phyloP scores from a whole-genome alignment of 257 asterid genomes.

The Buddleja alternifolia region DNA sequence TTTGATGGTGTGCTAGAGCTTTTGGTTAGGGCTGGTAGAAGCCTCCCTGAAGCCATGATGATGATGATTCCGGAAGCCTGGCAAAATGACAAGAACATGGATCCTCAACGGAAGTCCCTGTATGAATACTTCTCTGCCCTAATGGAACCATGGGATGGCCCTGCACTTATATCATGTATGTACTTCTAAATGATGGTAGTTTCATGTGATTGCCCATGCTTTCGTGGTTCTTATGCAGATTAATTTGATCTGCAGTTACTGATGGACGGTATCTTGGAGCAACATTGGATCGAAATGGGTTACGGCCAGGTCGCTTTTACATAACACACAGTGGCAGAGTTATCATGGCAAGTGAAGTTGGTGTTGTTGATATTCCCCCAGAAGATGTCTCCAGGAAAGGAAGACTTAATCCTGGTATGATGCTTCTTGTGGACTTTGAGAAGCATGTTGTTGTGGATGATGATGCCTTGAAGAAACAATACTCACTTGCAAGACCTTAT shows the following conservation, averaged over 20 bases:
- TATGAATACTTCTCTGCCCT: slow-evolving; percentile 94
- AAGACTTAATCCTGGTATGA: slow-evolving; percentile 99
- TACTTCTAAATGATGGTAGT: slow-evolving; percentile 14
- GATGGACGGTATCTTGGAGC: slow-evolving; percentile 99
- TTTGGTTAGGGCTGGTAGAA: slow-evolving; percentile 96
- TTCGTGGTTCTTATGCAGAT: slow-evolving; percentile 30
- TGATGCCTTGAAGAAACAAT: slow-evolving; percentile 95
- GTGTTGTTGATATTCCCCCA: slow-evolving; percentile 97
- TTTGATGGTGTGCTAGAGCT: slow-evolving; percentile 99
- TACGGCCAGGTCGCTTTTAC: slow-evolving; percentile 98
- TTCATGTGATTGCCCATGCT: slow-evolving; percentile 3
- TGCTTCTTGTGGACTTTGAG: slow-evolving; percentile 99
- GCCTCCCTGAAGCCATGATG: slow-evolving; percentile 98
- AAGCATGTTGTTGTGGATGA: slow-evolving; percentile 95
- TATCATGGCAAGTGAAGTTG: slow-evolving; percentile 99
- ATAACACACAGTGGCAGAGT: slow-evolving; percentile 97
- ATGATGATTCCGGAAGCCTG: slow-evolving; percentile 99
- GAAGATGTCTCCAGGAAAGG: slow-evolving; percentile 96
- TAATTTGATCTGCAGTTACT: slow-evolving; percentile 68
- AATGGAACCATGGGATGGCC: slow-evolving; percentile 99
- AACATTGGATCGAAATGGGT: slow-evolving; percentile 93
- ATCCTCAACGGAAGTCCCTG: slow-evolving; percentile 78
- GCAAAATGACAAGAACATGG: slow-evolving; percentile 98
- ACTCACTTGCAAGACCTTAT: slow-evolving; percentile 91
- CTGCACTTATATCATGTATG: slow-evolving; percentile 97